Evolutionary conservation across 2,329 filamentous ascomycete species (phyloP), one percentile per base, ranked within the genome.

Genomic region (Epichloe bromicola): DNA sequence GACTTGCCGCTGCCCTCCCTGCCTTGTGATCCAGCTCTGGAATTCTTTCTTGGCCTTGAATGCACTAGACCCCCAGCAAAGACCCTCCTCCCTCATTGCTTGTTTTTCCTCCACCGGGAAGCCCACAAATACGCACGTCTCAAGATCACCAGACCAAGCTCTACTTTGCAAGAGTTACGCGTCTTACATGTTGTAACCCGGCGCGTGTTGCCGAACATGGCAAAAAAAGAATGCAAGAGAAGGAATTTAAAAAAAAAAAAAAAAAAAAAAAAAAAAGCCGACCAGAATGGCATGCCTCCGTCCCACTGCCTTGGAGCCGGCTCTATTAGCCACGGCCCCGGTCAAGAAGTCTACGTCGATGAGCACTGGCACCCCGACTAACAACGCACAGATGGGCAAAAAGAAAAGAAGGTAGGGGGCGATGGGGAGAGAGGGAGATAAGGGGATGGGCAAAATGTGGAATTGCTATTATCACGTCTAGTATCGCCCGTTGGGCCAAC

Each of bases 271-370:
- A 37, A 14, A n/a, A 37, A n/a, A n/a, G n/a, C 4, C 20, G 36
- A 1, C 19, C 14, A 30, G 30, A 30, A 30, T 19, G 23, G 30
- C 44, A 46, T 46, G 10, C 33, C 12, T 11, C 23, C 26, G 20
- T 48, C n/a, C 46, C 46, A 48, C 30, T 33, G 46, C 46, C 26
- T 48, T 34, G 46, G 38, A 48, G n/a, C 26, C 38, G 17, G 38
- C 26, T 41, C 36, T 23, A 7, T 23, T 8, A 23, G 23, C 10
- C 36, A 19, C 17, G 46, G 36, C 36, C 23, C 46, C 15, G 11
- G 19, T 15, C 36, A n/a, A 11, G 3, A 30, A 36, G 17, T 36
- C 36, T 23, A 30, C 23, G 15, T 10, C 3, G 30, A 17, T 4
- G 5, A 26, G 36, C 17, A 37, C 6, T 12, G 7, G 36, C 20